Base-by-base conservation (phyloP, 179 eudicot species). In the Spergularia azorica region DNA sequence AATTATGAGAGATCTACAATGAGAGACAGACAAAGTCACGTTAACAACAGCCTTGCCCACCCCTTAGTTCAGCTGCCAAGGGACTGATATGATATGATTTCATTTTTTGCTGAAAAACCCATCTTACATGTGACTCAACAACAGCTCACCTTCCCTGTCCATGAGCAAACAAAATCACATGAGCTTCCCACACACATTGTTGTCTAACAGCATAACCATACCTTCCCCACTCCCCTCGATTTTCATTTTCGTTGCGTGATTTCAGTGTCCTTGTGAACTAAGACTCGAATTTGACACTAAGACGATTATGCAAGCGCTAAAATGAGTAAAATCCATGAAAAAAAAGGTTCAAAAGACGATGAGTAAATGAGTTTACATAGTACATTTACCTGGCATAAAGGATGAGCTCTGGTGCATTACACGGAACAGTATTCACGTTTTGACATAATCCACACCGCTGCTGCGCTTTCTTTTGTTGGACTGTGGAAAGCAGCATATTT, bases 381-480 rank as follows among this genome's bases (percentile, higher is more conserved):
- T 14, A 52, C 73, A 57, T n/a, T n/a, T 73, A 63, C 81, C 76
- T 46, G 48, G 70, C n/a, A 20, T 21, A 41, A 50, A 72, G 38
- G 50, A 73, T 50, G 73, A 56, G 51, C 48, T 20, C 16, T 21
- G 14, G 20, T 54, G 6, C 46, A 5, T 9, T 56, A 3, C 11
- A 12, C 13, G 10, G 26, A 2, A 16, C 16, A 3, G 68, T 50
- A 55, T n/a, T 81, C 79, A 81, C 32, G 81, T 77, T 71, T 77
- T 69, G 17, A 83, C 87, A 76, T 80, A 87, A 70, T 87, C 89
- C 39, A 57, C 60, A 64, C 88, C 89, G 48, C 64, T 60, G 75
- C 62, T 71, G 67, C 92, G 91, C 83, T 91, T 90, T 75, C 98
- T 80, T 85, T 93, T 90, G 84, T 93, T 91, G 10, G 91, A 83